Conservation (phyloP, 2,329 filamentous ascomycete genomes). For the Phoma sp. region DNA sequence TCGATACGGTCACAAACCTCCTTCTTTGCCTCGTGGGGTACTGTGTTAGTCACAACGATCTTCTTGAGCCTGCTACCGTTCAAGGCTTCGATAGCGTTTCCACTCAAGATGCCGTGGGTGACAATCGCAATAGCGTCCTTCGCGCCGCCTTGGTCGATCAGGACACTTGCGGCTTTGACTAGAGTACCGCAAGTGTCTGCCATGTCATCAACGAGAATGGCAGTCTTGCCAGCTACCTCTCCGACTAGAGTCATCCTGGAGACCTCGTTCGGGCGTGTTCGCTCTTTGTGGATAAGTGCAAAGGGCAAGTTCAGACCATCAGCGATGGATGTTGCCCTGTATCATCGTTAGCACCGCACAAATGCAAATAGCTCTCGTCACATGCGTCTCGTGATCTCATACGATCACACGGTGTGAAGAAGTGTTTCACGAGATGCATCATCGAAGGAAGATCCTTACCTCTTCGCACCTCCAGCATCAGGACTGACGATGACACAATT, state of each 20-base stretch:
- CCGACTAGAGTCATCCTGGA: conserved; percentile 96
- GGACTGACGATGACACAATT: conserved; percentile 94
- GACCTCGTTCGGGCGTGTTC: conserved; percentile 87
- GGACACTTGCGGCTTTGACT: conserved; percentile 85
- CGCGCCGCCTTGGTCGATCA: conserved; percentile 80
- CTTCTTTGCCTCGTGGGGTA: conserved; percentile 80
- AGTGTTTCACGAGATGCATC: conserved; percentile 1
- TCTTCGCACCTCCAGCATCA: conserved; percentile 92
- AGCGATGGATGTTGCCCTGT: conserved; percentile 84
- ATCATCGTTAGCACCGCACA: conserved; percentile 20
- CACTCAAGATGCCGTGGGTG: conserved; percentile 89
- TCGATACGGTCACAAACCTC: conserved; percentile 78
- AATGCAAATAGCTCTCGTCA: background rate
- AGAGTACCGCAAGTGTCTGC: conserved; percentile 92
- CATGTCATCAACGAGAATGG: conserved; percentile 98
- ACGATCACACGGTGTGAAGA: background rate
- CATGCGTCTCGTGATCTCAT: background rate
- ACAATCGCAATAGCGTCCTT: conserved; percentile 92
- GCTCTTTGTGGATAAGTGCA: conserved; percentile 96
- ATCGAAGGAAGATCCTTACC: conserved; percentile 53
- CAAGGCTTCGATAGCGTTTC: conserved; percentile 83
- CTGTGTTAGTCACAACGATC: conserved; percentile 90
- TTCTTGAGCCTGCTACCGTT: conserved; percentile 78
- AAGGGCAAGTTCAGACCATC: conserved; percentile 90
- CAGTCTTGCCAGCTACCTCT: conserved; percentile 86